These are phyloP conservation scores for Beauveria bassiana DNA, from an alignment of 2,329 filamentous ascomycete genomes.

Conservation along the genomic window DNA sequence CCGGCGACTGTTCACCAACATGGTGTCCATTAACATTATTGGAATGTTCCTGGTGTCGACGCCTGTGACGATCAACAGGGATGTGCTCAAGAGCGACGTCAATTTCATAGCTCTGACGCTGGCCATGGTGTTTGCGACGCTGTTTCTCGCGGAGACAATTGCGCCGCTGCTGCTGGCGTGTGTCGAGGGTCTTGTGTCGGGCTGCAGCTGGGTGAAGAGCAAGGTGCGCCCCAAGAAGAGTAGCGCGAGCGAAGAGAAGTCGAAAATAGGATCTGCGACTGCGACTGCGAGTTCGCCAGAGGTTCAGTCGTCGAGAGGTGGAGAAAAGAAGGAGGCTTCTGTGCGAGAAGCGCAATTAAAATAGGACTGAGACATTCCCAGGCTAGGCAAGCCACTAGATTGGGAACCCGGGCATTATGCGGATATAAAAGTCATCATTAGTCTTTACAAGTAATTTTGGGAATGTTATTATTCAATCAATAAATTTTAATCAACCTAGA, in stretches of 20 bases:
- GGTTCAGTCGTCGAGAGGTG: background rate
- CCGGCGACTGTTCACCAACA: constrained; percentile 16
- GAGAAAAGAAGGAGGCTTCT: background rate
- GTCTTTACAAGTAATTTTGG: too few species aligned
- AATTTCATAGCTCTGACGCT: constrained; percentile 15
- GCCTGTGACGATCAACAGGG: constrained; percentile 14
- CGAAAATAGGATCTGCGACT: too few species aligned
- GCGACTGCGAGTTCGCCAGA: too few species aligned
- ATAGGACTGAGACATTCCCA: background rate
- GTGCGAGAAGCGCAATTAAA: background rate
- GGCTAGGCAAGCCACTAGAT: background rate
- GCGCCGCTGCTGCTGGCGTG: constrained; percentile 14
- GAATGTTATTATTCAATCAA: background rate
- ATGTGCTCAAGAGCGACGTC: constrained; percentile 12
- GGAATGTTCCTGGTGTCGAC: constrained; percentile 16
- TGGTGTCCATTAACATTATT: constrained; percentile 17
- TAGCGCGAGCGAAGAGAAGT: background rate
- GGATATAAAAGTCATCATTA: background rate
- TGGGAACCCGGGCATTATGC: background rate
- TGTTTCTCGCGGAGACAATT: constrained; percentile 16
- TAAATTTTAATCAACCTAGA: background rate
- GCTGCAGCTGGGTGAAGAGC: background rate
- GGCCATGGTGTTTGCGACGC: constrained; percentile 16
- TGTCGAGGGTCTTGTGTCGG: constrained; percentile 15
- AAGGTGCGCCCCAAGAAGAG: background rate